phyloP scores from a whole-genome alignment of 1,284 basidiomycete species.

The Irpex lacteus region DNA sequence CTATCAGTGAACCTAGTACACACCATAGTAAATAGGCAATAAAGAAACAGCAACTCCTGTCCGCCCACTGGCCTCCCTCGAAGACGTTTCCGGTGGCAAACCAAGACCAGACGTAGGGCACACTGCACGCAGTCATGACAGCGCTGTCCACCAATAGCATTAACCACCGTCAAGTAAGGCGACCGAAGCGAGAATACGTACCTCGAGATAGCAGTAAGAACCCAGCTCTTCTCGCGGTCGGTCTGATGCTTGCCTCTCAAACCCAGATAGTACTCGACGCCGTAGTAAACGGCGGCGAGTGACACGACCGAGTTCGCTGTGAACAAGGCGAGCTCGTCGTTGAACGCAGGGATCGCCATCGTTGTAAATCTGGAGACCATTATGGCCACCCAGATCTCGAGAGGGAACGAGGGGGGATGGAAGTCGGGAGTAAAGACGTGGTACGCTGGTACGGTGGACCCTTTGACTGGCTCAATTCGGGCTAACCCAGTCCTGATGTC shows the following conservation, averaged over 20 bases:
- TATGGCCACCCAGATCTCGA: not conserved
- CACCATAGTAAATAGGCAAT: constrained; percentile 10
- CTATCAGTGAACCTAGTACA: not conserved
- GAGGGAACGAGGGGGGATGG: constrained; percentile 1
- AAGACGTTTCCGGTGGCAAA: not conserved
- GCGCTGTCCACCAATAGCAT: constrained; percentile 4
- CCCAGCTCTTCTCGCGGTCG: constrained; percentile 12
- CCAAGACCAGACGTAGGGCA: constrained; percentile 10
- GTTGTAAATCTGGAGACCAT: not conserved
- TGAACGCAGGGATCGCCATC: not conserved
- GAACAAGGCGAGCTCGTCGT: constrained; percentile 1
- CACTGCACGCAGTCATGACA: constrained; percentile 6
- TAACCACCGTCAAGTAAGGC: not conserved
- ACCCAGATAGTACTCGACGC: not conserved
- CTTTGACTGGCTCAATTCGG: not conserved
- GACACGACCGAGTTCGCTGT: not conserved
- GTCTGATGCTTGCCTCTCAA: not conserved
- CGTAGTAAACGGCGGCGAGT: constrained; percentile 7
- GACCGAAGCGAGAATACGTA: not conserved
- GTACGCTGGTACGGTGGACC: not conserved
- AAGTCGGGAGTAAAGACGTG: not conserved
- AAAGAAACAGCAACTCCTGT: constrained; percentile 10
- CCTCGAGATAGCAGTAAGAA: constrained; percentile 12
- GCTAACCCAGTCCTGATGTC: not conserved
- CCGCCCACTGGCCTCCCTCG: constrained; percentile 1